Base-by-base conservation (phyloP, 73 alveolate genomes). In the Paramecium sexaurelia region DNA sequence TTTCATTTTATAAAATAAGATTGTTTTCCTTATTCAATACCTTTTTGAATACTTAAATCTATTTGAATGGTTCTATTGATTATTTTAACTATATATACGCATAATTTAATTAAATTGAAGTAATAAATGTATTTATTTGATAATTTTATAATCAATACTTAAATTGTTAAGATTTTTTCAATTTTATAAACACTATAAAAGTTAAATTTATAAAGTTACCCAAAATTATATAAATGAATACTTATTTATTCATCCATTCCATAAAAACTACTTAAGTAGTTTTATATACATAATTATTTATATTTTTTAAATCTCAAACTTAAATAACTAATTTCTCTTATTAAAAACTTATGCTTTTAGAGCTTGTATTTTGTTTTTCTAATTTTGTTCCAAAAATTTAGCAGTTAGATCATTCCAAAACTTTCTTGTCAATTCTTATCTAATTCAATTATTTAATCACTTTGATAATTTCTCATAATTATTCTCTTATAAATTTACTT, bases 391-490 rank as follows among this genome's bases (percentile, higher is more conserved):
- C 87, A 73, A 73, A 73, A 8, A 73, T 39, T 35, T 73, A 29
- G 15, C 87, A n/a, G 87, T 73, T n/a, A 73, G 19, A 73, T 73
- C 87, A 73, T 73, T 20, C 87, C 87, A 73, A 73, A 73, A n/a
- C 66, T 36, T 7, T 66, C 87, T 36, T 73, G 35, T 29, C 87
- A 61, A 15, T 33, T 66, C 10, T 73, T 73, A 73, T 73, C 87
- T 33, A 73, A n/a, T n/a, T 73, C 37, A 73, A 39, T 39, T 17
- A 61, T 61, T 26, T 3, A 61, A 9, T 41, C 83, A 22, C 45
- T 17, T 26, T n/a, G 83, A 61, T 26, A 61, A 61, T 17, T 22
- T 15, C n/a, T n/a, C n/a, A 22, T 61, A 2, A 15, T 61, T 11
- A 47, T 47, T 47, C 67, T 47, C 67, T 47, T 5, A n/a, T n/a